phyloP scores from a whole-genome alignment of 441 rosid species.

The Iberis amara region DNA sequence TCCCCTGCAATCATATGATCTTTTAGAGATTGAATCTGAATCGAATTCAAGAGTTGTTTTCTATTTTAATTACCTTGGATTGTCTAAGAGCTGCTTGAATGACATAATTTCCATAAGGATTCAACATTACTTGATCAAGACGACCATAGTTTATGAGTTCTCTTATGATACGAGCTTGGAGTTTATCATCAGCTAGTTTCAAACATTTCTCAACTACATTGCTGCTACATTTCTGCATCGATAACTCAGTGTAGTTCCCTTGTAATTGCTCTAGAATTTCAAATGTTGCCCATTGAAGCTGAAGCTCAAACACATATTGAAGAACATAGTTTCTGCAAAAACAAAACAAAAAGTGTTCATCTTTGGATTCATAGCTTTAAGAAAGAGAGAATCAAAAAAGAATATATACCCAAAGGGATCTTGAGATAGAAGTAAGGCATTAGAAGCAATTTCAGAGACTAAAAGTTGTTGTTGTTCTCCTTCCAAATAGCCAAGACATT shows the following conservation, averaged over 20 bases:
- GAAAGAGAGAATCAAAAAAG: not conserved
- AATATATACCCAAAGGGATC: slow-evolving; percentile 68
- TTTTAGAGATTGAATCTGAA: not conserved
- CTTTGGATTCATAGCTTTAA: not conserved
- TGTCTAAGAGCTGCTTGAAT: slow-evolving; percentile 73
- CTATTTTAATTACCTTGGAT: slow-evolving; percentile 46
- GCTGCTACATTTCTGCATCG: slow-evolving; percentile 86
- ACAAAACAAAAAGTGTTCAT: slow-evolving; percentile 9
- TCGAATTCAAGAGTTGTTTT: not conserved
- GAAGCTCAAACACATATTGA: slow-evolving; percentile 68
- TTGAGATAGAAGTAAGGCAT: slow-evolving; percentile 68
- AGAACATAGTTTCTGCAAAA: slow-evolving; percentile 72
- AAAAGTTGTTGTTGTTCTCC: slow-evolving; percentile 50
- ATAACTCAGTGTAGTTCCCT: slow-evolving; percentile 62
- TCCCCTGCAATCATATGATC: slow-evolving; percentile 43
- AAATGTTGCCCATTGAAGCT: slow-evolving; percentile 52
- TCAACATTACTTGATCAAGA: slow-evolving; percentile 73
- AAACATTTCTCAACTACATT: slow-evolving; percentile 83
- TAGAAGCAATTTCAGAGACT: slow-evolving; percentile 53
- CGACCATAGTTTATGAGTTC: slow-evolving; percentile 55
- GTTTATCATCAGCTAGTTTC: slow-evolving; percentile 53
- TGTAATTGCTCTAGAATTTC: slow-evolving; percentile 57
- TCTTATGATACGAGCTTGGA: slow-evolving; percentile 37
- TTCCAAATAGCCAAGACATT: slow-evolving; percentile 53
- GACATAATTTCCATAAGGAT: slow-evolving; percentile 79